Evolutionary conservation across 2,329 filamentous ascomycete genomes (phyloP).

Genomic region (Aureobasidium sp.): DNA sequence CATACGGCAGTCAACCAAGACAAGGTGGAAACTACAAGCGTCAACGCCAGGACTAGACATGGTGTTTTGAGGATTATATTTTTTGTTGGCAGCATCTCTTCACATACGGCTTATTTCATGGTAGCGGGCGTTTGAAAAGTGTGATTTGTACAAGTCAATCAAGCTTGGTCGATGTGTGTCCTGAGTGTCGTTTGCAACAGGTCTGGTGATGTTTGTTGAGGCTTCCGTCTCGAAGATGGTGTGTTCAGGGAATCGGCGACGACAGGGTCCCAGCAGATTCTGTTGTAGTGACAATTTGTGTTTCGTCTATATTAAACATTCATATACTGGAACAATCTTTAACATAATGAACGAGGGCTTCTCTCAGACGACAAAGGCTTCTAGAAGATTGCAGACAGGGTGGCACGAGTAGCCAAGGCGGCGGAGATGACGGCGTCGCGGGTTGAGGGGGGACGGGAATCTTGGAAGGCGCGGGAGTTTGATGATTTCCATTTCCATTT

Average conservation of each 20-base stretch:
- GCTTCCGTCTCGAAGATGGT: not conserved
- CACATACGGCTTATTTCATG: not conserved
- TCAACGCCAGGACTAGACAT: conserved; percentile 5
- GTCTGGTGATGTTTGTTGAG: not conserved
- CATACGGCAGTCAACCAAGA: conserved; percentile 71
- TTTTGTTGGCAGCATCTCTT: not conserved
- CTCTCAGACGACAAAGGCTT: not conserved
- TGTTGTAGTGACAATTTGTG: not conserved
- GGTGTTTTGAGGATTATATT: not conserved
- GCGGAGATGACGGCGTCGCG: conserved; percentile 9
- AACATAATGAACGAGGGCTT: not conserved
- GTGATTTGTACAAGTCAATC: not conserved
- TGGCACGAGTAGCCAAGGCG: not conserved
- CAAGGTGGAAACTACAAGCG: conserved; percentile 34
- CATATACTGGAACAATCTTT: not conserved
- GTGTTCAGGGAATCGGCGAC: not conserved
- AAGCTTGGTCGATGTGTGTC: not conserved
- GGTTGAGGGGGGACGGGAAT: not conserved
- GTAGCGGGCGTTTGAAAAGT: conserved; percentile 14
- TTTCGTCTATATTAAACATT: not conserved
- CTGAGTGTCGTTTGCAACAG: not conserved
- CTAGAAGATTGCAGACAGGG: not conserved
- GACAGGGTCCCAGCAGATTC: not conserved
- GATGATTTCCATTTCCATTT: not conserved
- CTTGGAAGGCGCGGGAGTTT: not conserved